A percentile compares a stretch with the other conserved stretches of the same genome.
Conservation (phyloP, 148 eudicot species). For the Rhododendron mucronatum region DNA sequence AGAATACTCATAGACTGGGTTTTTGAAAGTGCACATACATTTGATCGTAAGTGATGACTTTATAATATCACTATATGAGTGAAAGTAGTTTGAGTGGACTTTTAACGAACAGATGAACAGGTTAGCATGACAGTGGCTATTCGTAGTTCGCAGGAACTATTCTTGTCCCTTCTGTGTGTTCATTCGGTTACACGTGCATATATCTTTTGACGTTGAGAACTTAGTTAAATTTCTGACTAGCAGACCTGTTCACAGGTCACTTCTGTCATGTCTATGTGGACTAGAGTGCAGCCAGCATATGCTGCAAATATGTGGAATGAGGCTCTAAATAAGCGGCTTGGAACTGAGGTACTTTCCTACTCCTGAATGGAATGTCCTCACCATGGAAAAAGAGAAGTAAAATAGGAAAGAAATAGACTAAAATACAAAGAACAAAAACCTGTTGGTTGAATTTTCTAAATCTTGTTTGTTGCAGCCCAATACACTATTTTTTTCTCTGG, state of each 20-base stretch:
- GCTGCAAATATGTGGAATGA: conserved; percentile 99
- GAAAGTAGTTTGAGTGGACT: background rate
- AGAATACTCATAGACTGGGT: background rate
- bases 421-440: background rate
- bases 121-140: background rate
- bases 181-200: background rate
- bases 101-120: background rate
- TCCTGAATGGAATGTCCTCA: background rate
- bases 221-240: background rate
- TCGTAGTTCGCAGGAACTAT: background rate
- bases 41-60: too few species aligned
- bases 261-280: conserved; percentile 99
- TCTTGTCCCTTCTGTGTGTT: background rate
- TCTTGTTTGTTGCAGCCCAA: background rate
- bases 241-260: conserved; percentile 53
- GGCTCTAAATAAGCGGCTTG: conserved; percentile 94
- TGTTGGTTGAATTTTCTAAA: background rate
- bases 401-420: background rate
- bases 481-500: background rate
- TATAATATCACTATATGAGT: background rate
- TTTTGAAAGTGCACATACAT: background rate
- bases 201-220: background rate
- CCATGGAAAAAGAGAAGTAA: background rate
- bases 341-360: conserved; percentile 68
- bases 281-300: conserved; percentile 95